Percentiles rank a stretch among this genome's conserved stretches.
phyloP scores from a whole-genome alignment of 2,329 filamentous ascomycete species.

The Arthrocladium fulminans region DNA sequence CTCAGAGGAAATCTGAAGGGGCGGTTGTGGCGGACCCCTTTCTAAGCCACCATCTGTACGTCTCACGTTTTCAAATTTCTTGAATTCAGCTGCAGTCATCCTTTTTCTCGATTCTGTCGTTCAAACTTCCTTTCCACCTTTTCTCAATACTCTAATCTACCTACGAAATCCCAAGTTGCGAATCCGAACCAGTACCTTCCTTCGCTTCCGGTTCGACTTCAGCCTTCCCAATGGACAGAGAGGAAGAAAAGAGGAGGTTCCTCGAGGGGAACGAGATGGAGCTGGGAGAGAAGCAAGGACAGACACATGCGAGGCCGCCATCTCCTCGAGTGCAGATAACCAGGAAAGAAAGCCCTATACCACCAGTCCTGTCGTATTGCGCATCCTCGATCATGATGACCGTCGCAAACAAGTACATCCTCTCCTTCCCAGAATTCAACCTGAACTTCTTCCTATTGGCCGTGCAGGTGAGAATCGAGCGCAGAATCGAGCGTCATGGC shows the following conservation, averaged over 20 bases:
- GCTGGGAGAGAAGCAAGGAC: constrained; percentile 53
- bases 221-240: constrained; percentile 46
- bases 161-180: background rate
- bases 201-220: constrained; percentile 6
- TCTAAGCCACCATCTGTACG: background rate
- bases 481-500: background rate
- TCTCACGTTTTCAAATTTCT: background rate
- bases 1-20: background rate
- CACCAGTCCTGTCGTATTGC: constrained; percentile 86
- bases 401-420: constrained; percentile 98
- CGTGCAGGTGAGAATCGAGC: constrained; percentile 63
- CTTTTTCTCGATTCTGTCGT: background rate
- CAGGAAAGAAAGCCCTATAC: constrained; percentile 64
- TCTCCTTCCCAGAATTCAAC: constrained; percentile 86
- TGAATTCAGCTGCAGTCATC: background rate
- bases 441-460: constrained; percentile 91
- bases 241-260: constrained; percentile 72
- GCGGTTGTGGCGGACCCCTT: constrained; percentile 3
- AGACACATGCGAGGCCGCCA: constrained; percentile 32
- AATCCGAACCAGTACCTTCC: background rate
- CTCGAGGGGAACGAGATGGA: constrained; percentile 57
- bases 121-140: background rate
- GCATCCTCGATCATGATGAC: constrained; percentile 98
- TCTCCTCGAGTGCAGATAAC: constrained; percentile 32
- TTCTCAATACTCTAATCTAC: background rate